Evolutionary conservation across 495 filamentous ascomycete species (phyloP), one percentile per base, ranked within the genome.

Genomic region (Penicillium maclennaniae): DNA sequence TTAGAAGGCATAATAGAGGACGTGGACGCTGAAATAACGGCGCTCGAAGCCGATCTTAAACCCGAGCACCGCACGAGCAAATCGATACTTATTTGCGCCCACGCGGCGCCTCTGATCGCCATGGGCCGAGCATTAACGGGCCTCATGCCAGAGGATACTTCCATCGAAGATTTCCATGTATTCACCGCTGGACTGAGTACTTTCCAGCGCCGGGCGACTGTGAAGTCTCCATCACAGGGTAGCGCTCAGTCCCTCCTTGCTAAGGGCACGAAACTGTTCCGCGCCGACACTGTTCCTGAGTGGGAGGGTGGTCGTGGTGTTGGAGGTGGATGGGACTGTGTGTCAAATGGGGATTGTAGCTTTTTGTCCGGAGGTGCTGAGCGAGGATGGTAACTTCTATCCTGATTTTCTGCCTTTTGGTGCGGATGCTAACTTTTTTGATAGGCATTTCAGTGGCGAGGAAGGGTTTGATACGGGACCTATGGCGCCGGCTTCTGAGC

Each of bases 81-180:
- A 44, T 75, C 89, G 0, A 73, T 97, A 15, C 56, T 96, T 20
- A 79, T 98, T 14, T 95, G 88, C 67, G 85, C 89, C n/a, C 93
- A 98, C 73, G 93, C 92, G 0, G 93, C 93, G 19, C 79, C 83
- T 14, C 76, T 96, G 60, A 95, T 98, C 61, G 87, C 87, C 6
- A 84, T 91, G 49, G 93, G 91, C 3, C 79, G 93, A 12, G 82
- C 78, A 6, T 71, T 98, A 56, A 96, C 90, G 14, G 89, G 88
- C 0, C 50, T 62, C 4, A 87, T 91, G 83, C 90, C 90, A 0
- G 77, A 79, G 8, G 83, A 87, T 67, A 61, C 76, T 36, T 78
- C 74, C 7, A 78, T 76, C 54, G 85, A 91, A 51, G 93, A 97
- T 67, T 96, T 97, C 60, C 74, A 75, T 49, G 85, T 89, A n/a